phyloP scores from a whole-genome alignment of 306 rosid species.

The Clitoria ternatea region DNA sequence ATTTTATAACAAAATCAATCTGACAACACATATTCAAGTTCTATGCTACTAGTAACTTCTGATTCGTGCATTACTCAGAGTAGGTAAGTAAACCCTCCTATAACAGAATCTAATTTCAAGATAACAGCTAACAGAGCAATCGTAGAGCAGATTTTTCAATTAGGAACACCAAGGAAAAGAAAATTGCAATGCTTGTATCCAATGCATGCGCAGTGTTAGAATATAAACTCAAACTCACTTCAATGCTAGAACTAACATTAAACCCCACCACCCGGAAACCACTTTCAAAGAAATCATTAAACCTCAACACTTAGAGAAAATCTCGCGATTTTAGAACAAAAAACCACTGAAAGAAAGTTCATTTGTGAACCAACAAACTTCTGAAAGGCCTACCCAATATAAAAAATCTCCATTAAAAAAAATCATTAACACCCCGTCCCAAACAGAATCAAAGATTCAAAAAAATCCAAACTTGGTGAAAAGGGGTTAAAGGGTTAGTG shows the following conservation, averaged over 20 bases:
- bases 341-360: not conserved
- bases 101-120: not conserved
- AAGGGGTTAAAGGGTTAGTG: not conserved
- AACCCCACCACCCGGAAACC: not conserved
- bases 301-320: not conserved
- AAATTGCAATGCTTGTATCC: not conserved
- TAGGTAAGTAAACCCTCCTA: not conserved
- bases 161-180: not conserved
- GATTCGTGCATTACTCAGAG: not conserved
- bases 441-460: not conserved
- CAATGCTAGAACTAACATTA: not conserved
- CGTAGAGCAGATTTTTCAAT: not conserved
- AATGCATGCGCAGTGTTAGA: not conserved
- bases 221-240: not conserved
- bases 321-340: not conserved
- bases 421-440: not conserved
- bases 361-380: not conserved
- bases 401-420: not conserved
- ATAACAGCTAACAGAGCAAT: not conserved
- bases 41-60: not conserved
- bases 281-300: not conserved
- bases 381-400: not conserved
- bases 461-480: slow-evolving; percentile 3
- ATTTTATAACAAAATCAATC: not conserved
- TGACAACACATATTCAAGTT: not conserved